These are phyloP conservation scores for Globisporangium orthogonon DNA, from an alignment of 352 stramenopile genomes.

Conservation along the genomic window DNA sequence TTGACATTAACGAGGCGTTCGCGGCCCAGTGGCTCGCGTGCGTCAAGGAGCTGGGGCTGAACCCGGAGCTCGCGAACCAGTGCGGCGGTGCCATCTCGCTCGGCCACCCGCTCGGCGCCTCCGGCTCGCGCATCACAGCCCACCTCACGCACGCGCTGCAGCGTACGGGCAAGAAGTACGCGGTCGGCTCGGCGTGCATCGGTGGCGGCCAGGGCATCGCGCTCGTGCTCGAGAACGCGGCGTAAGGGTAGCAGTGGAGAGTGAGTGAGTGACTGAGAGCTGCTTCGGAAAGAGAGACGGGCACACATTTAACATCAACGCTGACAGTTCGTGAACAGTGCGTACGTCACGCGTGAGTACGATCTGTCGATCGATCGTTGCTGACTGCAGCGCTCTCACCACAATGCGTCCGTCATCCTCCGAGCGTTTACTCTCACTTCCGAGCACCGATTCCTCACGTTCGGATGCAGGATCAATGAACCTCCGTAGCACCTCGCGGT, in stretches of 20 bases:
- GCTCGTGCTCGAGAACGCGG: constrained; percentile 91
- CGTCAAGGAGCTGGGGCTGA: constrained; percentile 94
- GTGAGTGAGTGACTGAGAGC: too few species aligned
- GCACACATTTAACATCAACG: too few species aligned
- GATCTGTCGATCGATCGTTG: too few species aligned
- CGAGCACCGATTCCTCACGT: too few species aligned
- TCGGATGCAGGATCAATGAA: too few species aligned
- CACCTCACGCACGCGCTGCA: constrained; percentile 88
- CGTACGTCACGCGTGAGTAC: too few species aligned
- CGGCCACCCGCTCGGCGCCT: constrained; percentile 95
- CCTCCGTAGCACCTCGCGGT: too few species aligned
- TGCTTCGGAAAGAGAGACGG: too few species aligned
- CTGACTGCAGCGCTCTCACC: too few species aligned
- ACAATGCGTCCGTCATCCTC: too few species aligned
- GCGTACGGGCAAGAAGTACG: constrained; percentile 88
- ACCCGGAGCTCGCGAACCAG: constrained; percentile 92
- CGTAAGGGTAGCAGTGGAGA: constrained; percentile 22
- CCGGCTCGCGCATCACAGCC: constrained; percentile 89
- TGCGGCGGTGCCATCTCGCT: constrained; percentile 95
- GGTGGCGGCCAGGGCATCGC: constrained; percentile 98
- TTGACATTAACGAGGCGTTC: constrained; percentile 99
- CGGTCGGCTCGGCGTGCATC: constrained; percentile 96
- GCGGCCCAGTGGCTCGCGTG: constrained; percentile 95
- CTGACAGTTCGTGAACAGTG: neutral
- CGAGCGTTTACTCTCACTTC: too few species aligned